phyloP scores from a whole-genome alignment of 495 filamentous ascomycete genomes.

The Trichoderma orchidacearum region DNA sequence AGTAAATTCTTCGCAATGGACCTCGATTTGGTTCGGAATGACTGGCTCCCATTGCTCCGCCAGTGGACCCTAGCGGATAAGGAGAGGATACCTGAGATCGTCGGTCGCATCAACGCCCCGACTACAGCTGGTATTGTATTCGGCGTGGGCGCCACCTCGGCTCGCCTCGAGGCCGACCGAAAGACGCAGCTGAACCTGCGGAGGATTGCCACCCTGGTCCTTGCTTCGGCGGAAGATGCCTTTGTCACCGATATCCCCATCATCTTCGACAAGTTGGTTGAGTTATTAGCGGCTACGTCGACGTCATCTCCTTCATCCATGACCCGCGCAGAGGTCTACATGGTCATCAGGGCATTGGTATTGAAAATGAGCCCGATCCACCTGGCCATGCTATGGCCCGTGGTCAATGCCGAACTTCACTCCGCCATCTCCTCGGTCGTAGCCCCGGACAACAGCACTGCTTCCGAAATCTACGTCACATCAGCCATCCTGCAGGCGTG shows the following conservation, averaged over 20 bases:
- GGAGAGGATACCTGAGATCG: slow-evolving; percentile 70
- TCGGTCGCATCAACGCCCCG: slow-evolving; percentile 66
- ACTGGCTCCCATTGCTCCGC: slow-evolving; percentile 72
- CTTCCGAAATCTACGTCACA: slow-evolving; percentile 60
- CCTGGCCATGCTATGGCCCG: slow-evolving; percentile 75
- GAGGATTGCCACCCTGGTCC: slow-evolving; percentile 60
- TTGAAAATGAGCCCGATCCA: slow-evolving; percentile 65
- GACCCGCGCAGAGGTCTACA: slow-evolving; percentile 73
- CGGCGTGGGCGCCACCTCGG: slow-evolving; percentile 87
- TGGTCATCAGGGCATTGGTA: slow-evolving; percentile 70
- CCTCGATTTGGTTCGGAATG: slow-evolving; percentile 47
- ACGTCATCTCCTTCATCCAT: slow-evolving; percentile 85
- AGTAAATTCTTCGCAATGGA: slow-evolving; percentile 61
- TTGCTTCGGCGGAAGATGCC: slow-evolving; percentile 60
- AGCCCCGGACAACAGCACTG: slow-evolving; percentile 44
- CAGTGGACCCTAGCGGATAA: slow-evolving; percentile 79
- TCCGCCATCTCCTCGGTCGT: slow-evolving; percentile 66
- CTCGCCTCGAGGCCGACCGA: slow-evolving; percentile 85
- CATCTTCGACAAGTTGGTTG: slow-evolving; percentile 72
- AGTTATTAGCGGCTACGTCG: slow-evolving; percentile 72
- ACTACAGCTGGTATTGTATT: slow-evolving; percentile 97
- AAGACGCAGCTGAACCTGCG: slow-evolving; percentile 86
- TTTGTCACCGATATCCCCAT: slow-evolving; percentile 61
- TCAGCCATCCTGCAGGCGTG: slow-evolving; percentile 72
- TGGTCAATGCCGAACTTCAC: slow-evolving; percentile 77